Percentiles rank a stretch among this genome's conserved stretches.
Conservation (phyloP, 2,329 filamentous ascomycete genomes). For the Orbilia quercus region DNA sequence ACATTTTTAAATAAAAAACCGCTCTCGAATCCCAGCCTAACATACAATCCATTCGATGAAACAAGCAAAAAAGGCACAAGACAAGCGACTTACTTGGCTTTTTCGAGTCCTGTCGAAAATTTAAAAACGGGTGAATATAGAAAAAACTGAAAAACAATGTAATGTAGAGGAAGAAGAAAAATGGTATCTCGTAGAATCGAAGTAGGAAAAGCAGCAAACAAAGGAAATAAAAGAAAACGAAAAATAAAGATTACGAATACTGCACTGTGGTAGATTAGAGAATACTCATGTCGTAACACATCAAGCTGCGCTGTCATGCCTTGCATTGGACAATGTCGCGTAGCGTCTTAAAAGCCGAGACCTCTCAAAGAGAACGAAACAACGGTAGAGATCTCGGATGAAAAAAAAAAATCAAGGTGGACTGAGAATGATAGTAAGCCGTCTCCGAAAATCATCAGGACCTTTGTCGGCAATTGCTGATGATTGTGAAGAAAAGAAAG, state of each 20-base stretch:
- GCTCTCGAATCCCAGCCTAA: neutral
- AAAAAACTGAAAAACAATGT: constrained; percentile 4
- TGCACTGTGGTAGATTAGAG: constrained; percentile 19
- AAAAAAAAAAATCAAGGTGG: no score
- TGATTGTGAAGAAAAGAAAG: neutral
- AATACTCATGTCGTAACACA: constrained; percentile 49
- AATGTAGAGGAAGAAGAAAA: constrained; percentile 22
- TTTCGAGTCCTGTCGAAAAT: constrained; percentile 34
- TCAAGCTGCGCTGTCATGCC: constrained; percentile 36
- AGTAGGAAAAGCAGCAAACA: constrained; percentile 15
- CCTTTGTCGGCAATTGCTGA: no score
- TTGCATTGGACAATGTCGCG: constrained; percentile 16
- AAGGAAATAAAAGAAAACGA: constrained; percentile 34
- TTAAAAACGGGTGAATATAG: constrained; percentile 1
- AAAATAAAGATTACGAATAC: constrained; percentile 16
- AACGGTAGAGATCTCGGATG: constrained; percentile 2
- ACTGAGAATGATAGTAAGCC: no score
- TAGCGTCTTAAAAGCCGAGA: constrained; percentile 14
- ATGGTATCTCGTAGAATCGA: constrained; percentile 50
- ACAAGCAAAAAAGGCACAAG: constrained; percentile 7
- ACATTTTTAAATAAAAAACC: no score
- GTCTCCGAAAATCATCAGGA: no score
- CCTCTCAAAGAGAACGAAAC: constrained; percentile 6
- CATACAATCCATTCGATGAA: constrained; percentile 21
- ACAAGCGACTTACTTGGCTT: neutral